phyloP scores from a whole-genome alignment of 495 filamentous ascomycete genomes.

The Tuber calosporum region DNA sequence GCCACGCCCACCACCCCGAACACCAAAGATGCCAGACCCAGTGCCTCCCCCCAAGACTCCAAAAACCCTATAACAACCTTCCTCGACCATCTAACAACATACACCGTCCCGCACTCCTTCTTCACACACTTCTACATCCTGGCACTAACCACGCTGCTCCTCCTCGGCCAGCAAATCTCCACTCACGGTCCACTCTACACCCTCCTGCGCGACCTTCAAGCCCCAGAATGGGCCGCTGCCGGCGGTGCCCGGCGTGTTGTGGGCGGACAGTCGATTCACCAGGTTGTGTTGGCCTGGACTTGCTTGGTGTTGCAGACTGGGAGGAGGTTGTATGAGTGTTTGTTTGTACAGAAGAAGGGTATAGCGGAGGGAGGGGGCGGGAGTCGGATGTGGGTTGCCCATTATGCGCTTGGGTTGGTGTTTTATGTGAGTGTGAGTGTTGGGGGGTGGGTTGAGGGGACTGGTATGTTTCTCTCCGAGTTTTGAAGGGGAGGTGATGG shows the following conservation, averaged over 20 bases:
- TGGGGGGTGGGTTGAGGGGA: slow-evolving; percentile 79
- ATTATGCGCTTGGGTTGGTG: slow-evolving; percentile 68
- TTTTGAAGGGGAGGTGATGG: slow-evolving; percentile 3
- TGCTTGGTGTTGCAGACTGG: slow-evolving; percentile 67
- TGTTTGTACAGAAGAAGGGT: slow-evolving; percentile 55
- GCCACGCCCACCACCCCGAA: slow-evolving; percentile 17
- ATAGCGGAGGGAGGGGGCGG: slow-evolving; percentile 41
- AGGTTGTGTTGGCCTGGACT: slow-evolving; percentile 60
- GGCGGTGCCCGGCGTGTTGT: slow-evolving; percentile 29
- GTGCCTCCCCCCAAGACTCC: slow-evolving; percentile 28
- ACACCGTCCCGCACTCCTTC: slow-evolving; percentile 73
- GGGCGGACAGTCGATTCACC: slow-evolving; percentile 53
- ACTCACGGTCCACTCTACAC: slow-evolving; percentile 50
- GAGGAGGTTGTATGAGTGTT: slow-evolving; percentile 67
- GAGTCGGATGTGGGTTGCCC: slow-evolving; percentile 71
- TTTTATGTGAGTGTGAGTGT: slow-evolving; percentile 70
- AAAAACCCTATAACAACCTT: slow-evolving; percentile 43
- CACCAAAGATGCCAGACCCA: slow-evolving; percentile 16
- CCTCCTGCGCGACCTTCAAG: slow-evolving; percentile 42
- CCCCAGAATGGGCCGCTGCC: slow-evolving; percentile 23
- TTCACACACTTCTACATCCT: slow-evolving; percentile 81
- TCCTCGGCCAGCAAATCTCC: slow-evolving; percentile 69
- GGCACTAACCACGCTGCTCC: slow-evolving; percentile 61
- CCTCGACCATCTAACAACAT: slow-evolving; percentile 52
- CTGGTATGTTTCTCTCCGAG: slow-evolving; percentile 49